phyloP scores from a whole-genome alignment of 2,329 filamentous ascomycete species.

The Calycina herbarum region DNA sequence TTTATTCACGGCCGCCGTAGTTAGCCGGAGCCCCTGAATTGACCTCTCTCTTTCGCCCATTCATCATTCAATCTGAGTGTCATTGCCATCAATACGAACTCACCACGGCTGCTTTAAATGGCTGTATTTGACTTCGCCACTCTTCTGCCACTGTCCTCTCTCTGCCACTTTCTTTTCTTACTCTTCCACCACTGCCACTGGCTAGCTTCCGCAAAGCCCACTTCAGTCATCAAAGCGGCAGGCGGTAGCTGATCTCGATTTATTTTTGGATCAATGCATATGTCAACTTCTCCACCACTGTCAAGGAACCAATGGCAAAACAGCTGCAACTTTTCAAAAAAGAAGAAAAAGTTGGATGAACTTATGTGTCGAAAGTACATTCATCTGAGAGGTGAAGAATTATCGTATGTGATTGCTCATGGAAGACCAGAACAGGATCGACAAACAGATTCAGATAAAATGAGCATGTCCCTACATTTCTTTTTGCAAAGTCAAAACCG shows the following conservation, averaged over 20 bases:
- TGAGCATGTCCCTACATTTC: background rate
- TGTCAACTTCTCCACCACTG: too few species aligned
- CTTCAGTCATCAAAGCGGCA: background rate
- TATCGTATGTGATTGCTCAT: too few species aligned
- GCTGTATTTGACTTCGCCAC: background rate
- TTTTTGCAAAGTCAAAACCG: background rate
- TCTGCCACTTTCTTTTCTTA: background rate
- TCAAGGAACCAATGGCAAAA: too few species aligned
- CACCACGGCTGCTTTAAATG: background rate
- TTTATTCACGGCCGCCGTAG: background rate
- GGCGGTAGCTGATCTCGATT: background rate
- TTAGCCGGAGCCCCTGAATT: conserved; percentile 3
- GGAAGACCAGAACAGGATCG: too few species aligned
- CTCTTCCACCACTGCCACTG: background rate
- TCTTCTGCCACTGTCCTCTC: background rate
- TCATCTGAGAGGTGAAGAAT: too few species aligned
- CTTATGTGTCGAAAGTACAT: too few species aligned
- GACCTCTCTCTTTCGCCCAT: background rate
- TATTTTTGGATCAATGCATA: conserved; percentile 6
- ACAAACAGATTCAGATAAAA: too few species aligned
- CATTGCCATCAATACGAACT: conserved; percentile 1
- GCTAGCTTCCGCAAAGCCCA: background rate
- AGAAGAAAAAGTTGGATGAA: too few species aligned
- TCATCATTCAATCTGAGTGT: background rate
- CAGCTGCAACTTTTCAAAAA: too few species aligned